These are phyloP conservation scores for Aspergillus sp. DNA, from an alignment of 2,329 filamentous ascomycete genomes.

Conservation along the genomic window DNA sequence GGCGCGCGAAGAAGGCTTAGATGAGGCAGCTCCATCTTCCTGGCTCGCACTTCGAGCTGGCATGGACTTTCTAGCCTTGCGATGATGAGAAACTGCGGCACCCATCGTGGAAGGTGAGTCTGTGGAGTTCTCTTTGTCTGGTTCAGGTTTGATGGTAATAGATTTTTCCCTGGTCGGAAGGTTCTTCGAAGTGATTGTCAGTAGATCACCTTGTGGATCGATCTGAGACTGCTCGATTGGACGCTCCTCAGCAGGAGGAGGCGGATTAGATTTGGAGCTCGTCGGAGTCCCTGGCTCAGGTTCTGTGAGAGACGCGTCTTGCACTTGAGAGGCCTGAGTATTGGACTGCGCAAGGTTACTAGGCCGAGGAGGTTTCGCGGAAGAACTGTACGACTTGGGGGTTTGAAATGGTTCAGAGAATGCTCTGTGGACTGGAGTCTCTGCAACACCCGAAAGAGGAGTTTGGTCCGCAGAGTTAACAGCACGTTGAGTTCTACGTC, in stretches of 20 bases:
- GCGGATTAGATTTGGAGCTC: conserved; percentile 7
- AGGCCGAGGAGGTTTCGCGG: conserved; percentile 9
- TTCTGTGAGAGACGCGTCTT: neutral
- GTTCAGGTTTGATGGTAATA: conserved; percentile 9
- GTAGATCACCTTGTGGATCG: conserved; percentile 5
- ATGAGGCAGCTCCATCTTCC: conserved; percentile 3
- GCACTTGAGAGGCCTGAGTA: conserved; percentile 1
- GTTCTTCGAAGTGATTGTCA: conserved; percentile 11
- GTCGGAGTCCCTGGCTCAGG: neutral
- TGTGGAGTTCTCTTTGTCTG: conserved; percentile 1
- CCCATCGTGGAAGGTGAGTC: conserved; percentile 6
- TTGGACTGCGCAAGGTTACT: conserved; percentile 9
- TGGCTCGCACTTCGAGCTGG: conserved; percentile 13
- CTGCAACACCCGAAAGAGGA: conserved; percentile 5
- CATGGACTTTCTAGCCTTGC: conserved; percentile 19
- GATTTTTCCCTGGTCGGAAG: conserved; percentile 12
- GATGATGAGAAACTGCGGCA: conserved; percentile 4
- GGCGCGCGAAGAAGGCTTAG: conserved; percentile 7
- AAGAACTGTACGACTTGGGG: conserved; percentile 4
- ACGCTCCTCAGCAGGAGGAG: neutral
- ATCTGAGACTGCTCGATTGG: neutral
- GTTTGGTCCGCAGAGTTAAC: conserved; percentile 14
- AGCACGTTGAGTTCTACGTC: conserved; percentile 19
- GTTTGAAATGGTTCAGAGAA: conserved; percentile 4
- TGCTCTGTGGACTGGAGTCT: conserved; percentile 10